Evolutionary conservation across 225 moss, liverwort and hornwort species (phyloP), one percentile per base, ranked within the genome.

Genomic region (Neckera pumila): DNA sequence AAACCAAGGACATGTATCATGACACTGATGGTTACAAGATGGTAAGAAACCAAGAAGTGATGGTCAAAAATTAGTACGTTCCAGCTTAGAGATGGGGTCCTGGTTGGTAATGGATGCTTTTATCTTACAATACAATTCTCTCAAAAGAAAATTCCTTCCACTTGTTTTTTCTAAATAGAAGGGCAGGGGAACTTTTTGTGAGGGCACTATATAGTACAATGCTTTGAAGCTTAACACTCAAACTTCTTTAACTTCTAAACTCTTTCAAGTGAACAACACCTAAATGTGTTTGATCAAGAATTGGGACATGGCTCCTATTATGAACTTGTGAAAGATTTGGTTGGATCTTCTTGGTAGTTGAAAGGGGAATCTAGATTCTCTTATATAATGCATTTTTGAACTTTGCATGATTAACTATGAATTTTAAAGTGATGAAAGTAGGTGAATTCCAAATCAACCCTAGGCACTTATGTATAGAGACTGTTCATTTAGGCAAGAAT

Each of bases 391-490:
- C 45, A 5, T 45, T 45, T 74, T 47, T 18, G 6, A 7, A 2
- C 18, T 73, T 6, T 0, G 0, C 6, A 17, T 45, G 17, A 17
- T 45, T 11, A 45, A 30, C 17, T 17, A 45, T 73, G 17, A 15
- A 45, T 30, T 73, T 17, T 6, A 7, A 47, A 76, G 21, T 76
- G 1, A 0, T 51, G 11, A 21, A 49, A 51, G 21, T 51, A 33
- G 2, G 1, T 51, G 7, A 19, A 75, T 1, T 0, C 3, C 2
- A 20, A 34, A 33, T 13, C 1, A 0, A 13, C 1, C 21, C 2
- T 34, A 34, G 3, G 7, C 21, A 33, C 21, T 51, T 1, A 33
- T 76, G 2, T 21, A 34, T 20, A 0, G 47, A 76, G 33, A 51
- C 0, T 51, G 1, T 28, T 73, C 2, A 51, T 75, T 51, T 13